These are phyloP conservation scores for Clavaria fumosa DNA, from an alignment of 768 basidiomycete species.

Conservation along the genomic window DNA sequence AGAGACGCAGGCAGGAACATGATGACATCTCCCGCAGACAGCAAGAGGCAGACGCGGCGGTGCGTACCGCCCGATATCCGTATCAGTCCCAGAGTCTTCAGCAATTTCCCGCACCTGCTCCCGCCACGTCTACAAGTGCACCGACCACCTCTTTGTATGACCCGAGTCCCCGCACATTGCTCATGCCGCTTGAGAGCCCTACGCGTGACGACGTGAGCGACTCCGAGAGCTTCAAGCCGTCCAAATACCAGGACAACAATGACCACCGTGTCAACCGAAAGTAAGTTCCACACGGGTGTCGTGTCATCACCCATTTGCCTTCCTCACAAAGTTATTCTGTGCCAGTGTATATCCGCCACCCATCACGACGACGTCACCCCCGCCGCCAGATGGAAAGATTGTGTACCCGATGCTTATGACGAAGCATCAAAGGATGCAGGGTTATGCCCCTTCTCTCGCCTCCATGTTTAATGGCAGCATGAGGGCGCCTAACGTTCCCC, in stretches of 20 bases:
- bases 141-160: conserved; percentile 22
- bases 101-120: conserved; percentile 4
- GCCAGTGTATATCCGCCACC: conserved; percentile 28
- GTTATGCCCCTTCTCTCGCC: conserved; percentile 61
- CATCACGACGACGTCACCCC: conserved; percentile 60
- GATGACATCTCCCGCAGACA: conserved; percentile 43
- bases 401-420: conserved; percentile 66
- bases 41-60: conserved; percentile 40
- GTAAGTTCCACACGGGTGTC: conserved; percentile 1
- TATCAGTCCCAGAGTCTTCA: conserved; percentile 10
- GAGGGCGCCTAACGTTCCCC: conserved; percentile 20
- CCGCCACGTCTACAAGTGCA: conserved; percentile 10
- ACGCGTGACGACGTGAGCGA: conserved; percentile 32
- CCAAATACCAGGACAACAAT: conserved; percentile 7
- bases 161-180: conserved; percentile 19
- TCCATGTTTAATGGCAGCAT: conserved; percentile 46
- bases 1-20: conserved; percentile 35
- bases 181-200: conserved; percentile 55
- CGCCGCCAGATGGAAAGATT: conserved; percentile 30
- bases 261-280: conserved; percentile 13
- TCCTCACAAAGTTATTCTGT: no score
- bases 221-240: conserved; percentile 22
- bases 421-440: conserved; percentile 61
- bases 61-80: conserved; percentile 18
- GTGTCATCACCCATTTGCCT: no score